These are phyloP conservation scores for Lupinus albus DNA, from an alignment of 306 rosid genomes.

Conservation along the genomic window DNA sequence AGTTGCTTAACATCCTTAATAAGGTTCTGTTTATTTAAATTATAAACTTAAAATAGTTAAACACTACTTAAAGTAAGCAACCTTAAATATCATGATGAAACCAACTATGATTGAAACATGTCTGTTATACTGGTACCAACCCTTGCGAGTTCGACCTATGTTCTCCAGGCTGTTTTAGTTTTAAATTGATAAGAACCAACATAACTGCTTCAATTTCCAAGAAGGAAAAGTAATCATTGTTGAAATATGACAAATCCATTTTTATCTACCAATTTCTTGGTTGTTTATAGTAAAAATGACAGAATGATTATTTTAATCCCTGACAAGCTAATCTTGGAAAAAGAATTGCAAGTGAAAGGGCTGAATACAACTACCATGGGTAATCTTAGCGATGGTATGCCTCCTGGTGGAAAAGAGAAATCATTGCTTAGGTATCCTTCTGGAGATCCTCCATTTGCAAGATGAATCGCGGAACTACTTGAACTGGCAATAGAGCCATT, in stretches of 20 bases:
- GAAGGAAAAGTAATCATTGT: slow-evolving; percentile 7
- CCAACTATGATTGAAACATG: slow-evolving; percentile 6
- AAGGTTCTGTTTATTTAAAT: slow-evolving; percentile 8
- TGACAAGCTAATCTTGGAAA: background rate
- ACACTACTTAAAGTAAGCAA: slow-evolving; percentile 18
- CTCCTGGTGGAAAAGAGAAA: slow-evolving; percentile 75
- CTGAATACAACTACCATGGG: slow-evolving; percentile 81
- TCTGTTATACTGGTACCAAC: background rate
- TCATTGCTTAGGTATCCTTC: slow-evolving; percentile 71
- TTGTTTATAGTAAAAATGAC: slow-evolving; percentile 12
- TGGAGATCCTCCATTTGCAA: slow-evolving; percentile 80
- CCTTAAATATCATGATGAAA: slow-evolving; percentile 24
- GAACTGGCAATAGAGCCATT: slow-evolving; percentile 86
- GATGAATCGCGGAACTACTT: slow-evolving; percentile 63
- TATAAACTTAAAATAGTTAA: slow-evolving; percentile 8
- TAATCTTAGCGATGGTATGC: slow-evolving; percentile 69
- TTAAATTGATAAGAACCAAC: slow-evolving; percentile 18
- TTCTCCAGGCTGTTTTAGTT: slow-evolving; percentile 7
- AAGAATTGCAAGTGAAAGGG: slow-evolving; percentile 37
- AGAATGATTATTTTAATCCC: background rate
- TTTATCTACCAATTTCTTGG: slow-evolving; percentile 11
- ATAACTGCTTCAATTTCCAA: slow-evolving; percentile 26
- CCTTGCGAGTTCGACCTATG: slow-evolving; percentile 24
- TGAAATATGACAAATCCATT: slow-evolving; percentile 2
- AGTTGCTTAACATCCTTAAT: slow-evolving; percentile 14